Percentiles rank a stretch among this genome's conserved stretches.
Conservation (phyloP, 1,284 basidiomycete genomes). For the Apiotrichum akiyoshidainum region DNA sequence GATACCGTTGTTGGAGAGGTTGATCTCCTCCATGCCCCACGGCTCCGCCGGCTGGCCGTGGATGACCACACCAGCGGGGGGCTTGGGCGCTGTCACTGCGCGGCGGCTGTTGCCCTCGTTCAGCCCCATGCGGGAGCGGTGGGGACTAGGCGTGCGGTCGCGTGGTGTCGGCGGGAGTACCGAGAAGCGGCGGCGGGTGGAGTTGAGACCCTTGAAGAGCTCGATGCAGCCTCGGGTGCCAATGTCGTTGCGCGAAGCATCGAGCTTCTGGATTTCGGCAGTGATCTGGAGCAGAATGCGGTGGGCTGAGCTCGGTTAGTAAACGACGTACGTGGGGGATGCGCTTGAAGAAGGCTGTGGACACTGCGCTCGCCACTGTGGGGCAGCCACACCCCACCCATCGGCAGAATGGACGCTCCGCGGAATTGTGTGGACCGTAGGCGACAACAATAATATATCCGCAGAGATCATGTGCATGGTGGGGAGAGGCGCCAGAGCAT, state of each 20-base stretch:
- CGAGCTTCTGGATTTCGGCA: constrained; percentile 34
- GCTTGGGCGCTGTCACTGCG: not conserved
- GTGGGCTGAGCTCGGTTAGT: constrained; percentile 27
- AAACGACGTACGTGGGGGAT: not conserved
- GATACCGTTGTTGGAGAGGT: constrained; percentile 31
- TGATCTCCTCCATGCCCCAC: constrained; percentile 44
- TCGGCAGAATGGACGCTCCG: too few relatives aligned
- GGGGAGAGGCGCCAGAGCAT: too few relatives aligned
- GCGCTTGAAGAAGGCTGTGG: not conserved
- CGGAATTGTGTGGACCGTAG: too few relatives aligned
- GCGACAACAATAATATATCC: too few relatives aligned
- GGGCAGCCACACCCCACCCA: too few relatives aligned
- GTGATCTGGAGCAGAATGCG: constrained; percentile 31
- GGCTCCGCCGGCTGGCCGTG: not conserved
- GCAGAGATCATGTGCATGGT: too few relatives aligned
- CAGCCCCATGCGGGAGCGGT: constrained; percentile 2
- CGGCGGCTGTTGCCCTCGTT: not conserved
- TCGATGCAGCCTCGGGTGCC: constrained; percentile 32
- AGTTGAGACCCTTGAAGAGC: constrained; percentile 37
- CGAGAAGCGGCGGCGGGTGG: constrained; percentile 22
- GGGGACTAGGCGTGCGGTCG: constrained; percentile 4
- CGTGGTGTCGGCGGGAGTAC: constrained; percentile 3
- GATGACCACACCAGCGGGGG: not conserved
- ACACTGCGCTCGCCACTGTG: too few relatives aligned
- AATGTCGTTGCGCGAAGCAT: constrained; percentile 44